Conservation (phyloP, 495 filamentous ascomycete genomes). For the Evansstolkia leycettana region DNA sequence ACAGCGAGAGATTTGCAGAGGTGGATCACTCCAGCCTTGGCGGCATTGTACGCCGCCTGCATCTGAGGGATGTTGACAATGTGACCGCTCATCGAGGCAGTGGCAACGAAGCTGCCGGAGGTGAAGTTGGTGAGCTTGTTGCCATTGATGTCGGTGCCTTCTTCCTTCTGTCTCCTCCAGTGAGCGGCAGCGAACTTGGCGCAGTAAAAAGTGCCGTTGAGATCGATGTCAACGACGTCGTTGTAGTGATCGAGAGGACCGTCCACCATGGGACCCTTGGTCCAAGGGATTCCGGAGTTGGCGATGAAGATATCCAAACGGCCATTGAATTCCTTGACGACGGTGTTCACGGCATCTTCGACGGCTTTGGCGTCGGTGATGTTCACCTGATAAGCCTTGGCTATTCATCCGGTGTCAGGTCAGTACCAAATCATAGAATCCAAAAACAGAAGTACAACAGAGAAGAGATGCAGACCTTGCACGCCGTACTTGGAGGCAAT, state of each 20-base stretch:
- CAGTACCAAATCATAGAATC: conserved; percentile 1
- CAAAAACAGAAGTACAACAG: neutral
- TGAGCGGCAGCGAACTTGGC: conserved; percentile 63
- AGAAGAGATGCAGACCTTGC: conserved; percentile 43
- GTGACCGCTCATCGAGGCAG: conserved; percentile 72
- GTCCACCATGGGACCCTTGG: conserved; percentile 53
- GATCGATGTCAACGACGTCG: conserved; percentile 58
- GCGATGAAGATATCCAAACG: conserved; percentile 72
- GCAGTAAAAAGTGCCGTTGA: conserved; percentile 76
- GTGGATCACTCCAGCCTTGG: conserved; percentile 76
- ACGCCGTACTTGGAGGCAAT: conserved; percentile 71
- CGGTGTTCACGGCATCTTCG: conserved; percentile 39
- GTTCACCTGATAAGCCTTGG: conserved; percentile 66
- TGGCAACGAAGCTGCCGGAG: conserved; percentile 65
- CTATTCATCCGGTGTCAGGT: conserved; percentile 19
- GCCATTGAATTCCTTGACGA: conserved; percentile 57
- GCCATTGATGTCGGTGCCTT: conserved; percentile 54
- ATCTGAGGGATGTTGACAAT: conserved; percentile 82
- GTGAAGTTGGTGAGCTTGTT: conserved; percentile 53
- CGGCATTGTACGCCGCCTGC: conserved; percentile 78
- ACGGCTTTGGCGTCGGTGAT: conserved; percentile 48
- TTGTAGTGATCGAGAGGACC: conserved; percentile 52
- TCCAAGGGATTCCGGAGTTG: conserved; percentile 70
- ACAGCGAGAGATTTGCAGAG: conserved; percentile 73
- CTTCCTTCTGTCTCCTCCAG: conserved; percentile 52